Base-by-base conservation (phyloP, 352 stramenopile species). In the Globisporangium spinosum region DNA sequence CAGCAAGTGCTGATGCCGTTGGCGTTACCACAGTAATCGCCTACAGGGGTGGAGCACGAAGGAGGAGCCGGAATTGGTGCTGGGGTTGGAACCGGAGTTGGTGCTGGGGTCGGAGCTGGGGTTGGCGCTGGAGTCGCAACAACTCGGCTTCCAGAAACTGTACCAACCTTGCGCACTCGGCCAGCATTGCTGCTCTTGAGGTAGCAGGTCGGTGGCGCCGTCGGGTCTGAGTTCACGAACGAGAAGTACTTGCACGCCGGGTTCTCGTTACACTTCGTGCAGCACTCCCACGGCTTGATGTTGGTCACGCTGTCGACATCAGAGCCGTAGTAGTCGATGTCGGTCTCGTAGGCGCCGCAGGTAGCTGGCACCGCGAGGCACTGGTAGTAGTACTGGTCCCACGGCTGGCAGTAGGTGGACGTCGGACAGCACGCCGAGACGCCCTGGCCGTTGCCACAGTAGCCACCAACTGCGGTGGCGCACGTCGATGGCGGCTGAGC, bases 381-480 rank as follows among this genome's bases (percentile, higher is more conserved):
- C 70, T 89, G 80, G 72, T 87, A 89, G 65, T 82, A 89, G 29
- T 77, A 58, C 0, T 62, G 64, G 62, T 86, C 74, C 76, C 79
- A 84, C 22, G 78, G 78, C 69, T 82, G 71, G 49, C 78, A 86
- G 67, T 83, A 85, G 29, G 29, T 47, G 40, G 61, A 53, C 7
- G 63, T 71, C 22, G 69, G 61, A 49, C 76, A 85, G 69, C 79
- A 85, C 5, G 70, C 70, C 17, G 64, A 73, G 43, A 65, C 17
- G 2, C 69, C 71, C 15, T 77, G 35, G 0, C 70, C 65, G 45
- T 79, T 85, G 22, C 76, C 79, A 54, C 76, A 85, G 56, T 78
- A 78, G n/a, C 72, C 63, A 22, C 72, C 74, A 17, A 78, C 59
- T 12, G 65, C 12, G 1, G 51, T 57, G 9, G 23, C 25, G 23